These are phyloP conservation scores for Lodderomyces pseudojiufengensis DNA, from an alignment of 1,139 yeast species.

Conservation along the genomic window DNA sequence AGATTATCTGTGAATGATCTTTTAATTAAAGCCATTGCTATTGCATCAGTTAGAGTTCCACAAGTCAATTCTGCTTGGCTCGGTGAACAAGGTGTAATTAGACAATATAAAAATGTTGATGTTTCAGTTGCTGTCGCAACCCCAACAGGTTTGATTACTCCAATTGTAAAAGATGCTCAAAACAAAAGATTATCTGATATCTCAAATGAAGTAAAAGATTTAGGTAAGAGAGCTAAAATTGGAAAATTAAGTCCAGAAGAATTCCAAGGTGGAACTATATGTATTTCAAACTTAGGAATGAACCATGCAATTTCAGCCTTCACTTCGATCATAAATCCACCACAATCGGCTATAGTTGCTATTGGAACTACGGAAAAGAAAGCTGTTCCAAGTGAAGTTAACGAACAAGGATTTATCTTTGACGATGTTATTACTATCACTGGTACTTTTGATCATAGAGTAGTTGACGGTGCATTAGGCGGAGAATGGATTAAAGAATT, in stretches of 20 bases:
- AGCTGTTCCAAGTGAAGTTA: constrained; percentile 88
- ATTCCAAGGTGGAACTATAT: constrained; percentile 98
- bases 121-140: constrained; percentile 99
- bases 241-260: constrained; percentile 93
- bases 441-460: constrained; percentile 97
- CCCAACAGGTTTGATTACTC: constrained; percentile 95
- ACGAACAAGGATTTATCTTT: constrained; percentile 88
- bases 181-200: constrained; percentile 79
- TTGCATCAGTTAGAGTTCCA: constrained; percentile 87
- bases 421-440: constrained; percentile 90
- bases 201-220: constrained; percentile 81
- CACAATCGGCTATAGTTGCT: constrained; percentile 92
- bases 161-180: constrained; percentile 87
- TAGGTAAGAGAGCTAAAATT: constrained; percentile 94
- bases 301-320: constrained; percentile 87
- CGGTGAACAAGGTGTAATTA: constrained; percentile 81
- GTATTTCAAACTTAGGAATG: constrained; percentile 98
- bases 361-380: constrained; percentile 90
- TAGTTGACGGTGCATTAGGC: constrained; percentile 95
- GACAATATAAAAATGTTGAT: constrained; percentile 89
- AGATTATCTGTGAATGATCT: constrained; percentile 92
- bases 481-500: constrained; percentile 95
- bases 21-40: constrained; percentile 89
- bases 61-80: constrained; percentile 94
- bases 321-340: constrained; percentile 97